Base-by-base conservation (phyloP, 1,284 basidiomycete species). In the Lignosus rhinocerotis region DNA sequence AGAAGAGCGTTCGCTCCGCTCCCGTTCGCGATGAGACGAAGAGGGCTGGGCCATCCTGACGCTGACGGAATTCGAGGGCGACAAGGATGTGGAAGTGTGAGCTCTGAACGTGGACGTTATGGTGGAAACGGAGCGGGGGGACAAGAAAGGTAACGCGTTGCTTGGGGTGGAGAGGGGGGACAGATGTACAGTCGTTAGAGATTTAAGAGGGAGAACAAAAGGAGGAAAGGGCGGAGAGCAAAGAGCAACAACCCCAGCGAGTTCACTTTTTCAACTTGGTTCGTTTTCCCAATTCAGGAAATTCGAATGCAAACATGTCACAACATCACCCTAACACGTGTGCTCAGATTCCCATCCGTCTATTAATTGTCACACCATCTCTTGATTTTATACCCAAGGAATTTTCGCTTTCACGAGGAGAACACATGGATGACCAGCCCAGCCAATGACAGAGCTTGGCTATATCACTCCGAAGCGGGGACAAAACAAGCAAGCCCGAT, bases 11-110 rank as follows among this genome's bases (percentile, higher is more conserved):
- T 79, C 76, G 36, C 83, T 83, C 55, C 84, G 81, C 60, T 84
- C 80, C 54, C 84, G 79, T 62, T 84, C 83, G 62, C 83, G 85
- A 65, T 90, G 90, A 44, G 90, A 92, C 30, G 90, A 92, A 31
- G 90, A 90, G 58, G 89, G 90, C 74, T 90, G 86, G 60, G 90
- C 90, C 90, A 92, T 92, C 80, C 87, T 88, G 75, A 82, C 82
- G 80, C 78, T 83, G 50, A 82, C 70, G 70, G 87, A 88, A 73
- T 86, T 85, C 70, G 80, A 82, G 69, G 89, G 87, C 82, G 89
- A 91, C 81, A 91, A 79, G 80, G 87, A 89, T 65, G 86, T 82
- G 58, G 84, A 76, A 56, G 80, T 80, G 60, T 72, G 75, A 67
- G 83, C 73, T 66, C 80, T 82, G 72, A 83, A 78, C 69, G 84